Percentiles rank a stretch among this genome's conserved stretches.
phyloP scores from a whole-genome alignment of 2,329 filamentous ascomycete species.

The Hymenotorrendiella dingleyae region DNA sequence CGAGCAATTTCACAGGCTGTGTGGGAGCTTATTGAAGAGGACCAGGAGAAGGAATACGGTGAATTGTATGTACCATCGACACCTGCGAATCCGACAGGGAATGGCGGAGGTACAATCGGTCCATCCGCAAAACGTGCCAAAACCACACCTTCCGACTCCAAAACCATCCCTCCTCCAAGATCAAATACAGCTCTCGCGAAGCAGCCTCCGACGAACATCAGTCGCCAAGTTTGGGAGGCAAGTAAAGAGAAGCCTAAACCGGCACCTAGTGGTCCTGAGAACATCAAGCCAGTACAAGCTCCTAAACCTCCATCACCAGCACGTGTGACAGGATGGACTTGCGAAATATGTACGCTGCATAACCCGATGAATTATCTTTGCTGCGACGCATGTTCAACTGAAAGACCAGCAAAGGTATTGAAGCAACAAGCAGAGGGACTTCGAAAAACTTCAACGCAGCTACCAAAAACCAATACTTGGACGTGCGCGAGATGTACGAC shows the following conservation, averaged over 20 bases:
- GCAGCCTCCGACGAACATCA: conserved; percentile 21
- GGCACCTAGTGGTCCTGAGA: conserved; percentile 8
- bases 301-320: conserved; percentile 2
- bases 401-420: conserved; percentile 37
- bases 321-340: conserved; percentile 46
- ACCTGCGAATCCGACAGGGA: conserved; percentile 27
- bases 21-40: conserved; percentile 81
- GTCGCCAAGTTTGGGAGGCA: conserved; percentile 23
- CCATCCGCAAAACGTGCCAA: too few species aligned
- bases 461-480: conserved; percentile 35
- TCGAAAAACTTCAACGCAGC: conserved; percentile 5
- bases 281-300: background rate
- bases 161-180: too few species aligned
- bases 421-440: too few species aligned
- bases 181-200: conserved; percentile 6
- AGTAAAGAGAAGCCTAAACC: conserved; percentile 18
- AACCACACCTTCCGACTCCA: too few species aligned
- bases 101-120: conserved; percentile 24
- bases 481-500: conserved; percentile 47
- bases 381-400: conserved; percentile 51
- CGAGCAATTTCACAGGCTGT: conserved; percentile 78
- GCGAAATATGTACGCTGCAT: conserved; percentile 49
- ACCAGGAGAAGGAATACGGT: conserved; percentile 36
- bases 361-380: conserved; percentile 46
- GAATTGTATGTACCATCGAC: conserved; percentile 26